phyloP scores from a whole-genome alignment of 345 rosid species.

The Zanthoxylum bungeanum region DNA sequence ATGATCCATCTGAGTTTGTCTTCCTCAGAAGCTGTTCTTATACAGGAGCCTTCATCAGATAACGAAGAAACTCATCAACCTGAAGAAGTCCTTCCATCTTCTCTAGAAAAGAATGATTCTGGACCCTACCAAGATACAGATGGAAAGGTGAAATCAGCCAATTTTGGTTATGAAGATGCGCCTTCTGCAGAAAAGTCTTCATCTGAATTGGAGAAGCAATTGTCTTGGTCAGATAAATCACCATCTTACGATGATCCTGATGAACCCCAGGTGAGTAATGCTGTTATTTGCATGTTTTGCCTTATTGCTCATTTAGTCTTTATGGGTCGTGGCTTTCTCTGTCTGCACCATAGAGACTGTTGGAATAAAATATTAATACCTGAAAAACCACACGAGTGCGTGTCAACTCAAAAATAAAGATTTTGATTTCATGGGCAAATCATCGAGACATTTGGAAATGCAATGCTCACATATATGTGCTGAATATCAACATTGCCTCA shows the following conservation, averaged over 20 bases:
- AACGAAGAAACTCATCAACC: slow-evolving; percentile 27
- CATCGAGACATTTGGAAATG: not conserved
- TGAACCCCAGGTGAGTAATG: slow-evolving; percentile 46
- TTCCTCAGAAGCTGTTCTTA: slow-evolving; percentile 39
- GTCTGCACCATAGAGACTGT: not conserved
- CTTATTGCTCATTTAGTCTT: not conserved
- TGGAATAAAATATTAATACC: not conserved
- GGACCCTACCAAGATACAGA: slow-evolving; percentile 29
- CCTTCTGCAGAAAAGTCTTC: slow-evolving; percentile 33
- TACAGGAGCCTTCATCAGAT: slow-evolving; percentile 30
- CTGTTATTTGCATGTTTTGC: not conserved
- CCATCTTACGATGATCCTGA: slow-evolving; percentile 35
- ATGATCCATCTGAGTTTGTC: slow-evolving; percentile 22
- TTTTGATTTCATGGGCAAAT: not conserved
- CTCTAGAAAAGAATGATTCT: slow-evolving; percentile 25
- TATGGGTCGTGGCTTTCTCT: not conserved
- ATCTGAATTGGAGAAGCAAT: slow-evolving; percentile 34
- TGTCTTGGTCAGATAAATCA: slow-evolving; percentile 50
- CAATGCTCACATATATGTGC: not conserved
- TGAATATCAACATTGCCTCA: not conserved
- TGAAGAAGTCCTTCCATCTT: slow-evolving; percentile 33
- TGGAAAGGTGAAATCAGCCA: slow-evolving; percentile 33
- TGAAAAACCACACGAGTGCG: not conserved
- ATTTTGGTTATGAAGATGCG: slow-evolving; percentile 23
- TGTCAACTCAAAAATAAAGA: not conserved